Evolutionary conservation across 768 basidiomycete species (phyloP).

Genomic region (Amanita polypyramis): DNA sequence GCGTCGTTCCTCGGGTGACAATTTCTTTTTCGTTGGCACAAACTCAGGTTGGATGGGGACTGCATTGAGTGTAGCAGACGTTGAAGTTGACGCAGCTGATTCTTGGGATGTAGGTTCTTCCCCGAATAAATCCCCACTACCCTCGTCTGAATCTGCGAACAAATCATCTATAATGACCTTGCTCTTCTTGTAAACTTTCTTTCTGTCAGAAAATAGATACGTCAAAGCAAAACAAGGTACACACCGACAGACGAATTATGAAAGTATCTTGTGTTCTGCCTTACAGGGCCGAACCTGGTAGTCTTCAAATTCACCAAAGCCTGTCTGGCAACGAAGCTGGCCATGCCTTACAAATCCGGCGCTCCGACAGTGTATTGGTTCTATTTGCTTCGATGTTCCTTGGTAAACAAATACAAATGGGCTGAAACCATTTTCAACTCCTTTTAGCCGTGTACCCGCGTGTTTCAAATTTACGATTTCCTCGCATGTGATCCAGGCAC

Average conservation of each 20-base stretch:
- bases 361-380: neutral
- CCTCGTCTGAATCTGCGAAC: conserved; percentile 17
- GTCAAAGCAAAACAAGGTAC: neutral
- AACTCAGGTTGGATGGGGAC: neutral
- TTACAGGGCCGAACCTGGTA: neutral
- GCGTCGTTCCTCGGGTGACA: conserved; percentile 21
- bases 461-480: too few relatives aligned
- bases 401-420: neutral
- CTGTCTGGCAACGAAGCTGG: conserved; percentile 1
- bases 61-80: neutral
- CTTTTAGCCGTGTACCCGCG: too few relatives aligned
- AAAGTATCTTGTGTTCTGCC: neutral
- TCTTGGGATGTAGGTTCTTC: conserved; percentile 3
- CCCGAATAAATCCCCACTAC: conserved; percentile 13
- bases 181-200: conserved; percentile 20
- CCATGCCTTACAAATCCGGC: neutral
- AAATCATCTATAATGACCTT: conserved; percentile 20
- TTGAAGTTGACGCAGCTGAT: conserved; percentile 7
- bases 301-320: neutral
- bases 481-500: too few relatives aligned
- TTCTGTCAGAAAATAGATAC: neutral
- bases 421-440: too few relatives aligned
- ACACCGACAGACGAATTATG: conserved; percentile 1
- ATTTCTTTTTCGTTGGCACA: conserved; percentile 13
- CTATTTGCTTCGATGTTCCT: neutral